Base-by-base conservation (phyloP, 2,329 filamentous ascomycete species). In the Fusarium sp. region DNA sequence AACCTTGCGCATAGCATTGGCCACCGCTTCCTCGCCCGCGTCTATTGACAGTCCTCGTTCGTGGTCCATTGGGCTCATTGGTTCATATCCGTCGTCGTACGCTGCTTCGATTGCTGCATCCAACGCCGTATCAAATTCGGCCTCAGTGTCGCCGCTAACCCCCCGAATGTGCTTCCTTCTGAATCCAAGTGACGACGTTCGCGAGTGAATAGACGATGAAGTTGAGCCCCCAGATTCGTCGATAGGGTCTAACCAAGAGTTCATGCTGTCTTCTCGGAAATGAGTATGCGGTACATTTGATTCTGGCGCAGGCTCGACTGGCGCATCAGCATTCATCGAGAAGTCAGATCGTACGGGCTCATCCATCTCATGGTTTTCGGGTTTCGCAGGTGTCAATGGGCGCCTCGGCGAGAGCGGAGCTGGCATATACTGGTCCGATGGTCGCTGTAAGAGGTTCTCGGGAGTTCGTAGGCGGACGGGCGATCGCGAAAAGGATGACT, bases 91-190 rank as follows among this genome's bases (percentile, higher is more conserved):
- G 62, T 97, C 93, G 73, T 97, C 91, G 74, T 98, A 99, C 6
- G 94, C 95, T 46, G 94, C 94, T 76, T 98, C 95, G 8, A 98
- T 93, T 12, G 95, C 95, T 24, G 93, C 94, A 77, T 98, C 94
- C 39, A 98, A 82, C 5, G 95, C 95, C 8, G 92, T 93, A 76
- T 97, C 93, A 66, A 98, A 97, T 72, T 97, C 93, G 7, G 91
- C 90, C 74, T 96, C 92, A 0, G 92, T 95, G 28, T 85, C 87
- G 40, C 88, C 88, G 64, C 91, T 94, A 3, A 83, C 74, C 32
- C 82, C 82, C 44, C 90, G 86, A 49, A 92, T 85, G 64, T 91
- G 89, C 70, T 89, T 91, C 63, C 90, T 84, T 60, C 86, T 83
- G 43, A 91, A 77, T 39, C 87, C 84, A 56, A 89, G 78, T 2